Conservation (phyloP, 2,329 filamentous ascomycete species). For the Sordariomycetes sp. region DNA sequence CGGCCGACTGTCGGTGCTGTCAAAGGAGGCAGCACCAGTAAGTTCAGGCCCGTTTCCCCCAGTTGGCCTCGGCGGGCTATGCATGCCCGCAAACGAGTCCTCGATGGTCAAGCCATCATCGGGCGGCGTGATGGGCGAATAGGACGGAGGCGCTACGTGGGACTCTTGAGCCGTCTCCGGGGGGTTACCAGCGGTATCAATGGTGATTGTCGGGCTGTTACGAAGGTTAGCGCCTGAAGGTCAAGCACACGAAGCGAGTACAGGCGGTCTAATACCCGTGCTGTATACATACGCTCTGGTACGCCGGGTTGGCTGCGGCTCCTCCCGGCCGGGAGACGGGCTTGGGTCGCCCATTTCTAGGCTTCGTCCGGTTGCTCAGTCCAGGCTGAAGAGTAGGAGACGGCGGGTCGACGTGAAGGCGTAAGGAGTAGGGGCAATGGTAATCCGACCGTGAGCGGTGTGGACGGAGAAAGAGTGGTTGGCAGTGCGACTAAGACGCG, state of each 20-base stretch:
- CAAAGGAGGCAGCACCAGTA: slow-evolving; percentile 35
- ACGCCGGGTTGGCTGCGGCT: slow-evolving; percentile 11
- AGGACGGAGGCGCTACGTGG: neutral
- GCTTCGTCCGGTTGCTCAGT: neutral
- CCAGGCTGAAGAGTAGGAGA: neutral
- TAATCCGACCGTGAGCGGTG: too few relatives aligned
- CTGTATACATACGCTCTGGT: slow-evolving; percentile 22
- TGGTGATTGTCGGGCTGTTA: slow-evolving; percentile 37
- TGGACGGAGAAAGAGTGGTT: too few relatives aligned
- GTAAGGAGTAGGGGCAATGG: neutral
- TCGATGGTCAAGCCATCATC: slow-evolving; percentile 27
- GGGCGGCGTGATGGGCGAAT: slow-evolving; percentile 20
- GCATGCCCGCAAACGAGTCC: slow-evolving; percentile 31
- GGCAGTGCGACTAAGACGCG: too few relatives aligned
- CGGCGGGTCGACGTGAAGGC: neutral
- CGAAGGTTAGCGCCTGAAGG: neutral
- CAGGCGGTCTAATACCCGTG: neutral
- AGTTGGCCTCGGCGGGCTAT: slow-evolving; percentile 13
- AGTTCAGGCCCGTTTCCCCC: neutral
- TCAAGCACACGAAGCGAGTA: neutral
- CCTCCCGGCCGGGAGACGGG: neutral
- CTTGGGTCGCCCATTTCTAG: neutral
- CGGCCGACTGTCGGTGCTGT: slow-evolving; percentile 52
- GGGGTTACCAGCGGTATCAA: slow-evolving; percentile 30
- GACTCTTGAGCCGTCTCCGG: neutral